Conservation (phyloP, 768 basidiomycete species). For the Tulasnella sp. region DNA sequence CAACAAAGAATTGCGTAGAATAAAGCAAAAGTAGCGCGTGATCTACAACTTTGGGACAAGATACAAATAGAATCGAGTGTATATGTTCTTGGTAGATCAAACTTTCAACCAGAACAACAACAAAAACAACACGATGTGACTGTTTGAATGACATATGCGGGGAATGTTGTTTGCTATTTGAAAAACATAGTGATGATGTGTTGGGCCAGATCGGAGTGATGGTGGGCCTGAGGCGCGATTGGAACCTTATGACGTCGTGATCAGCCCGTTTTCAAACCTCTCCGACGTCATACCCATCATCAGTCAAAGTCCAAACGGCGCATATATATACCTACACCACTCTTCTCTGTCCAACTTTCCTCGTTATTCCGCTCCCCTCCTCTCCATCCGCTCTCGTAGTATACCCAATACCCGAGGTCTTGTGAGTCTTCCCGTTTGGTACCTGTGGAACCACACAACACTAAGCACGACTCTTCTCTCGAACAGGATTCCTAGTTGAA, state of each 20-base stretch:
- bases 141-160: neutral
- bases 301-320: slow-evolving; percentile 3
- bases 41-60: neutral
- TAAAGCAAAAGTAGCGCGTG: neutral
- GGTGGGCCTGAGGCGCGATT: slow-evolving; percentile 3
- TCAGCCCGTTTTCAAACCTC: neutral
- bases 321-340: neutral
- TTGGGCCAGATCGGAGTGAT: slow-evolving; percentile 15
- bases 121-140: neutral
- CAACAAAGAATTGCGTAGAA: neutral
- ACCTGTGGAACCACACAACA: neutral
- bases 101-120: neutral
- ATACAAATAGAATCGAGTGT: neutral
- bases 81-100: neutral
- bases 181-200: neutral
- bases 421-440: neutral
- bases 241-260: slow-evolving; percentile 12
- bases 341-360: neutral
- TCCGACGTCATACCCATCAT: slow-evolving; percentile 18
- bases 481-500: neutral
- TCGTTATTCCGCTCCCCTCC: neutral
- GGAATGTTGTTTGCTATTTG: neutral
- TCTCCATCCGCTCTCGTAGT: neutral
- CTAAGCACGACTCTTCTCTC: neutral
- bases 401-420: slow-evolving; percentile 2